Evolutionary conservation across 2,329 filamentous ascomycete genomes (phyloP).

Genomic region (Aspergillus terreus): DNA sequence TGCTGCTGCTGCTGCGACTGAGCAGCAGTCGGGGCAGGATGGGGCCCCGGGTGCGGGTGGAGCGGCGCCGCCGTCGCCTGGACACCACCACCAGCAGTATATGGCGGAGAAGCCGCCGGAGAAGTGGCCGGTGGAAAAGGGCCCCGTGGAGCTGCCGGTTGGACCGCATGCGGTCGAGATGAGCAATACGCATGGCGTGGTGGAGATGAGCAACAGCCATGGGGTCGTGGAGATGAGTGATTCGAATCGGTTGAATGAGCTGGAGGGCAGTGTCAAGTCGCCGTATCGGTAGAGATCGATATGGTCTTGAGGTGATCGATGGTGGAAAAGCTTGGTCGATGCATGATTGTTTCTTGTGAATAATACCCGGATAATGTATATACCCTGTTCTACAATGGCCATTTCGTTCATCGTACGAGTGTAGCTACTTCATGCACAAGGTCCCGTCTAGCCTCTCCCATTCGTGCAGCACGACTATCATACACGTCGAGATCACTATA

Average conservation of each 20-base stretch:
- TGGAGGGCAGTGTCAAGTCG: slow-evolving; percentile 7
- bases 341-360: too few species aligned
- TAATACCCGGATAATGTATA: too few species aligned
- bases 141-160: slow-evolving; percentile 7
- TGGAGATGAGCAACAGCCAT: background rate
- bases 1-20: background rate
- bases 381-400: too few species aligned
- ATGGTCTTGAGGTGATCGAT: background rate
- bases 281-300: background rate
- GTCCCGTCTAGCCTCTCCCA: background rate
- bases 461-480: background rate
- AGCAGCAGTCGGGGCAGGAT: background rate
- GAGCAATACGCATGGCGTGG: slow-evolving; percentile 1
- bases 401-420: background rate
- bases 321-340: background rate
- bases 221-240: slow-evolving; percentile 9
- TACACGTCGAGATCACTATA: background rate
- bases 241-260: slow-evolving; percentile 8
- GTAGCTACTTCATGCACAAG: background rate
- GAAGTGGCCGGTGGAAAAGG: background rate
- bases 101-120: background rate
- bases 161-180: background rate
- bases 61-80: background rate
- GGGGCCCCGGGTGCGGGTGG: background rate
- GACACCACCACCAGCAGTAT: background rate